Conservation (phyloP, 2,329 filamentous ascomycete species). For the Monilinia fructigena region DNA sequence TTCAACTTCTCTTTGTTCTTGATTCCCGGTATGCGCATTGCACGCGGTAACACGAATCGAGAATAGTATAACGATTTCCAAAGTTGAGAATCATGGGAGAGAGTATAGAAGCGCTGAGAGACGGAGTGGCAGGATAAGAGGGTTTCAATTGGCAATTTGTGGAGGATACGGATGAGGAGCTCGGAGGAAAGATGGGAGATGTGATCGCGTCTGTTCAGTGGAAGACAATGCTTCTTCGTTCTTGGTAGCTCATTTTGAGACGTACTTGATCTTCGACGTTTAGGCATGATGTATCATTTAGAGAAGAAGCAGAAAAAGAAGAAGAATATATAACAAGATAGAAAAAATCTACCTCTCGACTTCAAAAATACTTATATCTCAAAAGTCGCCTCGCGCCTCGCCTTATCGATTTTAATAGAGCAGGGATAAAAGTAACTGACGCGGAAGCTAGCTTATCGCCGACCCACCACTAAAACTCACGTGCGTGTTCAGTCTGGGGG, state of each 20-base stretch:
- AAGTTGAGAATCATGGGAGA: slow-evolving; percentile 79
- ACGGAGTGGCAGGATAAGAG: slow-evolving; percentile 63
- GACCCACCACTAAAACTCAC: slow-evolving; percentile 15
- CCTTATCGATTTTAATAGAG: slow-evolving; percentile 9
- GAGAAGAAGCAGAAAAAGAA: background rate
- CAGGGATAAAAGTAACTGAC: slow-evolving; percentile 10
- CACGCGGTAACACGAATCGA: slow-evolving; percentile 80
- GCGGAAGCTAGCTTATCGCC: slow-evolving; percentile 19
- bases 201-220: slow-evolving; percentile 49
- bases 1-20: slow-evolving; percentile 41
- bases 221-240: slow-evolving; percentile 30
- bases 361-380: background rate
- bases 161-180: slow-evolving; percentile 78
- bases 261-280: slow-evolving; percentile 34
- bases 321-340: background rate
- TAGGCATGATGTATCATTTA: slow-evolving; percentile 22
- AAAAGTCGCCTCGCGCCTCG: background rate
- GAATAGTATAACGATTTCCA: slow-evolving; percentile 90
- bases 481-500: slow-evolving; percentile 17
- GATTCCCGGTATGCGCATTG: slow-evolving; percentile 70
- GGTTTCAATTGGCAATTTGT: slow-evolving; percentile 67
- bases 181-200: slow-evolving; percentile 81
- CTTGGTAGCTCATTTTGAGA: slow-evolving; percentile 2
- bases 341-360: background rate
- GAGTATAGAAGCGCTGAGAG: slow-evolving; percentile 70